Conservation (phyloP, 345 rosid genomes). For the Aegle marmelos region DNA sequence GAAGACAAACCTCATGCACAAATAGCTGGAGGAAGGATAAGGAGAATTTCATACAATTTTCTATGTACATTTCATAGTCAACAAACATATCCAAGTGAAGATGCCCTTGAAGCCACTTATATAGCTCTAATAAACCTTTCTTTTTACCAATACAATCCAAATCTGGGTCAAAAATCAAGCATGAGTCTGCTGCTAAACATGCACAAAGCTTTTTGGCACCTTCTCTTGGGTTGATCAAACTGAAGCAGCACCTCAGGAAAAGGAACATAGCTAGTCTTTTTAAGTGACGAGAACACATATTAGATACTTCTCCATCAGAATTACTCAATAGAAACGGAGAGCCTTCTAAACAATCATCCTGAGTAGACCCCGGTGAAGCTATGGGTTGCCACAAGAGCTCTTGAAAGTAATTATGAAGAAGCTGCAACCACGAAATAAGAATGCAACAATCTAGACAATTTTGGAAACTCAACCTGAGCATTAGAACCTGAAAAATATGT, state of each 20-base stretch:
- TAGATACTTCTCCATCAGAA: conserved; percentile 32
- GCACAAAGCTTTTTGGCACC: conserved; percentile 32
- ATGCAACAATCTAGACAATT: conserved; percentile 32
- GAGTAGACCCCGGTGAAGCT: conserved; percentile 16
- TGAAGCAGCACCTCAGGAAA: conserved; percentile 65
- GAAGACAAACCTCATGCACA: conserved; percentile 65
- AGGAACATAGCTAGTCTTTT: conserved; percentile 66
- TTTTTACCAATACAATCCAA: conserved; percentile 29
- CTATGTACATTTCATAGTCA: conserved; percentile 33
- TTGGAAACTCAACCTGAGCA: conserved; percentile 69
- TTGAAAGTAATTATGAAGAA: conserved; percentile 55
- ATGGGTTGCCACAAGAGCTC: conserved; percentile 46
- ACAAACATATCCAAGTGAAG: conserved; percentile 27
- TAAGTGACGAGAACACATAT: conserved; percentile 41
- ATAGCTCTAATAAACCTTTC: conserved; percentile 50
- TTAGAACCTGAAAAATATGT: conserved; percentile 58
- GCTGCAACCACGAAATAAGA: conserved; percentile 66
- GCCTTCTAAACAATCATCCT: conserved; percentile 57
- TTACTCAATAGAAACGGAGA: conserved; percentile 64
- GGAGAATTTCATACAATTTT: conserved; percentile 45
- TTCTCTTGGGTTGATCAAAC: conserved; percentile 41
- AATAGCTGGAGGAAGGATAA: conserved; percentile 65
- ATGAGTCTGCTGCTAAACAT: conserved; percentile 22
- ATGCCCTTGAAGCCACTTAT: conserved; percentile 59
- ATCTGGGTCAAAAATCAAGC: conserved; percentile 24